Evolutionary conservation across 2,329 filamentous ascomycete genomes (phyloP).

Genomic region (Helotiales sp.): DNA sequence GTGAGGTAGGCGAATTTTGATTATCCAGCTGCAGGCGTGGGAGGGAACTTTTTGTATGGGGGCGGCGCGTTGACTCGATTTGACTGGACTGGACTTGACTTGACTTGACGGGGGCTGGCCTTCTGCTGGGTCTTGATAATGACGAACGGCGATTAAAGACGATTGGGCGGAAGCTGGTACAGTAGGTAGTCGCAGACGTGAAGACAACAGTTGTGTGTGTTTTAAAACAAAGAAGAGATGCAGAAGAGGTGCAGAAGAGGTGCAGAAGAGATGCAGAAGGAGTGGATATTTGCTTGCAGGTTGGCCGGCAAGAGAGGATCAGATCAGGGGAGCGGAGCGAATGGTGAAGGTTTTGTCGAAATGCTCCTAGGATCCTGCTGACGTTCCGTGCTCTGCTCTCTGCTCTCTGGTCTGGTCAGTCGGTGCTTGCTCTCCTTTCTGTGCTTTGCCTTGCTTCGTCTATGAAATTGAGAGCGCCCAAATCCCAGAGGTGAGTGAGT

Average conservation of each 20-base stretch:
- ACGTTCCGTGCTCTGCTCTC: background rate
- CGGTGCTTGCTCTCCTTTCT: background rate
- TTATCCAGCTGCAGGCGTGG: slow-evolving; percentile 11
- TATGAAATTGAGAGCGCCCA: background rate
- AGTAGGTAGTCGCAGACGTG: slow-evolving; percentile 2
- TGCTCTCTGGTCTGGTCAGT: too few relatives aligned
- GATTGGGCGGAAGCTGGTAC: background rate
- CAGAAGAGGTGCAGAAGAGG: background rate
- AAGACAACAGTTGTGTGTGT: background rate
- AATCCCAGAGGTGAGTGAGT: too few relatives aligned
- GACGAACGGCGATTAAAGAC: background rate
- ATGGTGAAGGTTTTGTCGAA: background rate
- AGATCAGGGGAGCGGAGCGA: background rate
- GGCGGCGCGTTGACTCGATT: background rate
- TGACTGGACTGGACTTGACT: background rate
- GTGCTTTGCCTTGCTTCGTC: background rate
- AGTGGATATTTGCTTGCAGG: background rate
- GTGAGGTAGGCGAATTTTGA: slow-evolving; percentile 1
- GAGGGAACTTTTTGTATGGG: slow-evolving; percentile 8
- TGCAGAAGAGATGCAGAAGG: background rate
- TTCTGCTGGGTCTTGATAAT: background rate
- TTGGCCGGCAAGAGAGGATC: background rate
- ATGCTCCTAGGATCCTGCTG: background rate
- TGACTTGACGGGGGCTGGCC: background rate
- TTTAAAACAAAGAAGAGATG: slow-evolving; percentile 2